Base-by-base conservation (phyloP, 192 early-diverging fungal genomes). In the Spizellomyces punctatus region DNA sequence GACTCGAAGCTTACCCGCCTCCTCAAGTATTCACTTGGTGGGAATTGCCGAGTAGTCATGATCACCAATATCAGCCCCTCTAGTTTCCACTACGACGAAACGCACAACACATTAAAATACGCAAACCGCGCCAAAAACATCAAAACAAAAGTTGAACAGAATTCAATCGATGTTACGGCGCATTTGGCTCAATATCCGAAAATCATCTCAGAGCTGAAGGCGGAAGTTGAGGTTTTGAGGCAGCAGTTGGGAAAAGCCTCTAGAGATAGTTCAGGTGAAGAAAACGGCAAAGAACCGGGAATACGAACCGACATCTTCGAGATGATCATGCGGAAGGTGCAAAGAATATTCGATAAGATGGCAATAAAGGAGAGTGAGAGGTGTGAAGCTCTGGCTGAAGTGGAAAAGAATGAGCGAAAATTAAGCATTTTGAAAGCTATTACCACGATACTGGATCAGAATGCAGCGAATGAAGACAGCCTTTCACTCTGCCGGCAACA, bases 21-120 rank as follows among this genome's bases (percentile, higher is more conserved):
- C 66, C 78, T 93, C 27, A 91, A 85, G 65, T 81, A 87, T 66
- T 90, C 92, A 41, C 79, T 93, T 64, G 89, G 90, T 52, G 92
- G 92, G 12, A 92, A 93, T 76, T 91, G 90, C 71, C 82, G 84
- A n/a, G 89, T 88, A 6, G 89, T 90, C 8, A 93, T 93, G 92
- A 91, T 93, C 65, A 87, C 89, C 9, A 89, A 89, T 67, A 88
- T 92, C 22, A 88, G 87, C 10, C 89, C 91, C 6, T 83, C 85
- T 10, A 78, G 80, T 10, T 72, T 79, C 17, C 86, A 89, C 64
- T 90, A 80, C 54, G 91, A 91, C 65, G 92, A 93, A 71, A 92
- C 92, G 6, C 78, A 88, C 46, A 91, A 91, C 72, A 92, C 92
- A 17, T 79, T 93, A 0, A 92, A 91, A 74, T 93, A 92, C 60